These are phyloP conservation scores for Rubus parviflorus DNA, from an alignment of 306 rosid species.

Conservation along the genomic window DNA sequence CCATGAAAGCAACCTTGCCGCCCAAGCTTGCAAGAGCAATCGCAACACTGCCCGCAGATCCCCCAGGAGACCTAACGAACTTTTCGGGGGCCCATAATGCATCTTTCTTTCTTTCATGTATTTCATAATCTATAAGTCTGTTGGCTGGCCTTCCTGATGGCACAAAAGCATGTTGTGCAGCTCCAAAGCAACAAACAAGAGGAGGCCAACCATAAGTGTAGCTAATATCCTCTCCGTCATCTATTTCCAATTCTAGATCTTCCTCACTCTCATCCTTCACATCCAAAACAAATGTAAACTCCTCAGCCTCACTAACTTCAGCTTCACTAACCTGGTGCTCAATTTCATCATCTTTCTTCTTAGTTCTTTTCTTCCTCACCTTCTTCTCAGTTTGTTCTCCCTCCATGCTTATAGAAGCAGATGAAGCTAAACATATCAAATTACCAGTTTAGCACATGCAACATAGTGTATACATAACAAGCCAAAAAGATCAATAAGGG, in stretches of 20 bases:
- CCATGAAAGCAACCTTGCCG: conserved; percentile 96
- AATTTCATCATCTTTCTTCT: conserved; percentile 36
- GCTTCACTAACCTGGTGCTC: conserved; percentile 43
- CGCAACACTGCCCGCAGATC: conserved; percentile 80
- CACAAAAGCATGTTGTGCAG: conserved; percentile 88
- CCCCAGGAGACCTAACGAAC: conserved; percentile 81
- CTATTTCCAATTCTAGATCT: conserved; percentile 46
- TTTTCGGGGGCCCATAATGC: conserved; percentile 77
- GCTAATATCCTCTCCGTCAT: conserved; percentile 80
- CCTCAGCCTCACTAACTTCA: conserved; percentile 54
- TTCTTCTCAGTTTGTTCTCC: conserved; percentile 59
- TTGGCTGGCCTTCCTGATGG: conserved; percentile 86
- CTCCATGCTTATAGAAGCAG: conserved; percentile 47
- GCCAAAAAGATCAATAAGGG: conserved; percentile 9
- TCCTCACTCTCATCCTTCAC: conserved; percentile 54
- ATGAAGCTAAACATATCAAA: conserved; percentile 44
- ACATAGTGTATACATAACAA: background rate
- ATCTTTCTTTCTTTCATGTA: conserved; percentile 73
- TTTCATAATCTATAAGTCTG: conserved; percentile 72
- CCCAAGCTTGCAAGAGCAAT: conserved; percentile 91
- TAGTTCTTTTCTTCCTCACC: conserved; percentile 52
- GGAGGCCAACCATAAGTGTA: conserved; percentile 89
- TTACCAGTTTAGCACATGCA: conserved; percentile 27
- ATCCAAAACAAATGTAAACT: conserved; percentile 40
- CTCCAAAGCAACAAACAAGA: conserved; percentile 96